Percentiles rank a stretch among this genome's conserved stretches.
These are phyloP conservation scores for Geranium incanum DNA, from an alignment of 441 rosid genomes.

Conservation along the genomic window DNA sequence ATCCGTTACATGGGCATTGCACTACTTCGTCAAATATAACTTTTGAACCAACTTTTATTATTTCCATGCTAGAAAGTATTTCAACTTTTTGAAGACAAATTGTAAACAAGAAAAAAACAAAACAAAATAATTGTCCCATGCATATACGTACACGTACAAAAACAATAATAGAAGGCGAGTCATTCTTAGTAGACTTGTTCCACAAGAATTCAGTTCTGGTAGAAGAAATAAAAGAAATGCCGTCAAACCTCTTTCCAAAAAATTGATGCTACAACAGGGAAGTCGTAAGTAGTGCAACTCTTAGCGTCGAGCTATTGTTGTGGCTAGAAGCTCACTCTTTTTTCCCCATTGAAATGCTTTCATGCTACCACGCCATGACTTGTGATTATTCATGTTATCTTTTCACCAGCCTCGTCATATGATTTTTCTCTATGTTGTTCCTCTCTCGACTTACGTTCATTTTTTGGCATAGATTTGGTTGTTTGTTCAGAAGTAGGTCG, in stretches of 20 bases:
- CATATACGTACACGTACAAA: background rate
- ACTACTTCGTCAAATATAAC: background rate
- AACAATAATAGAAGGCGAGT: background rate
- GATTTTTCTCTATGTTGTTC: background rate
- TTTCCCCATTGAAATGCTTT: background rate
- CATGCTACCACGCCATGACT: background rate
- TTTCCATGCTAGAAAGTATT: background rate
- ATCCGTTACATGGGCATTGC: background rate
- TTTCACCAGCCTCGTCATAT: background rate
- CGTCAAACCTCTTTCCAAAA: background rate
- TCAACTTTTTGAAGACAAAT: constrained; percentile 3
- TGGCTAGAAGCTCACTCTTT: background rate
- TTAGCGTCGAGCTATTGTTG: background rate
- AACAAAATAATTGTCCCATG: background rate
- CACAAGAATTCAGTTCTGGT: background rate
- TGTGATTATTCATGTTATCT: background rate
- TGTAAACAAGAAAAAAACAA: background rate
- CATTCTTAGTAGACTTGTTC: background rate
- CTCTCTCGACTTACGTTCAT: background rate
- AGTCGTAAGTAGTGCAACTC: background rate
- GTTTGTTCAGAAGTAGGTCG: background rate
- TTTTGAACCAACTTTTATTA: background rate
- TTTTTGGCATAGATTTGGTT: background rate
- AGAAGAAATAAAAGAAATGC: background rate
- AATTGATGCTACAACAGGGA: background rate